A percentile compares a stretch with the other conserved stretches of the same genome.
These are phyloP conservation scores for Leccinum barrowsii DNA, from an alignment of 768 basidiomycete genomes.

Conservation along the genomic window DNA sequence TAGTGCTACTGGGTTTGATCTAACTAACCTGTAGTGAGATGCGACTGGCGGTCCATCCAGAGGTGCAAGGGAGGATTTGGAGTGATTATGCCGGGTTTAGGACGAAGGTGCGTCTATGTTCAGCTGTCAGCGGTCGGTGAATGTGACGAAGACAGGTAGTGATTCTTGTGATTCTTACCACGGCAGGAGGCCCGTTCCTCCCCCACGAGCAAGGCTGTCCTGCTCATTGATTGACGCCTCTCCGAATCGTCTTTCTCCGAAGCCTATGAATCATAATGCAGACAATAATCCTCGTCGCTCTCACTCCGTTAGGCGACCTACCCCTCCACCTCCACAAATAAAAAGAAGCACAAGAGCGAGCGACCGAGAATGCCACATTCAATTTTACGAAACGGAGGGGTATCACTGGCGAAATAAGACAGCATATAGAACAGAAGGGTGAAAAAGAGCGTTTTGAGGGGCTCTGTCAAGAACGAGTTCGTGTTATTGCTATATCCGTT, in stretches of 20 bases:
- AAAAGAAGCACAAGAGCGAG: conserved; percentile 81
- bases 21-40: conserved; percentile 44
- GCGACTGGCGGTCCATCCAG: conserved; percentile 62
- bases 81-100: conserved; percentile 91
- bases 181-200: not conserved
- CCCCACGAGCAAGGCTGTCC: not conserved
- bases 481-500: conserved; percentile 18
- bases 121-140: not conserved
- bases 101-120: conserved; percentile 55
- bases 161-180: not conserved
- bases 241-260: not conserved
- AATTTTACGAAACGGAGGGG: conserved; percentile 94
- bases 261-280: not conserved
- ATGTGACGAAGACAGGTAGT: not conserved
- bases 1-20: conserved; percentile 13
- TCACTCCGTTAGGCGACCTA: no score
- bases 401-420: conserved; percentile 92
- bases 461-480: conserved; percentile 68
- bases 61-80: conserved; percentile 64
- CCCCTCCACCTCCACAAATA: no score
- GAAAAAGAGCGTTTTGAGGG: conserved; percentile 88
- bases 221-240: not conserved
- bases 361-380: conserved; percentile 91
- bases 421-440: conserved; percentile 94
- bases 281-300: no score